Evolutionary conservation across 129 eudicot species (phyloP), one percentile per base, ranked within the genome.

Genomic region (Tagetes patula): DNA sequence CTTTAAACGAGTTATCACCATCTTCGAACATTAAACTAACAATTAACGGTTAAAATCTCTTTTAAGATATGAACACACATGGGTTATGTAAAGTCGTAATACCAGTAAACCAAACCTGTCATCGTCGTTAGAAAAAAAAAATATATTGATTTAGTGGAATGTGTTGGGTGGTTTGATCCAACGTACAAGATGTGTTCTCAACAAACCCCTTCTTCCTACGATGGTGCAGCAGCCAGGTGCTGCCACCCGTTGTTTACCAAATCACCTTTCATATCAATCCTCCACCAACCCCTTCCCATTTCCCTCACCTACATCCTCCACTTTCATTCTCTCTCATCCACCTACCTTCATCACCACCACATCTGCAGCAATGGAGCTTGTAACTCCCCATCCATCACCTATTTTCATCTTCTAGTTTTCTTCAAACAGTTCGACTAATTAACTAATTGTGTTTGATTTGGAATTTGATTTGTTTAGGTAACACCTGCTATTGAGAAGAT

Each of bases 401-500:
- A 37, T 33, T 45, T 45, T 58, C 58, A 34, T 72, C 47, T 13
- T 11, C 4, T 59, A 9, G 31, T 20, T 20, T 20, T 20, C 27
- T 20, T 20, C 27, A 20, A 20, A 20, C 27, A 20, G 27, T 20
- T 20, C 27, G 27, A 20, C 27, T 20, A 20, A 20, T 20, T 20
- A 20, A 20, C 27, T 20, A 31, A 49, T 61, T 60, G 6, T 46
- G 39, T 65, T 67, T 65, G 62, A 40, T 43, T 42, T 61, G 40
- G 67, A 34, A 62, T 41, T 41, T 76, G 67, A 30, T 20, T 20
- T 78, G 39, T 61, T 72, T 47, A 63, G 87, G 78, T 75, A 47
- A 65, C 77, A 48, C 81, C 78, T 65, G 85, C 71, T 54, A 73
- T 82, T 55, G 81, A 82, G 78, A 80, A 63, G 82, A 85, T 87